Conservation (phyloP, 169 alveolate species). For the Plasmodium fragile region DNA sequence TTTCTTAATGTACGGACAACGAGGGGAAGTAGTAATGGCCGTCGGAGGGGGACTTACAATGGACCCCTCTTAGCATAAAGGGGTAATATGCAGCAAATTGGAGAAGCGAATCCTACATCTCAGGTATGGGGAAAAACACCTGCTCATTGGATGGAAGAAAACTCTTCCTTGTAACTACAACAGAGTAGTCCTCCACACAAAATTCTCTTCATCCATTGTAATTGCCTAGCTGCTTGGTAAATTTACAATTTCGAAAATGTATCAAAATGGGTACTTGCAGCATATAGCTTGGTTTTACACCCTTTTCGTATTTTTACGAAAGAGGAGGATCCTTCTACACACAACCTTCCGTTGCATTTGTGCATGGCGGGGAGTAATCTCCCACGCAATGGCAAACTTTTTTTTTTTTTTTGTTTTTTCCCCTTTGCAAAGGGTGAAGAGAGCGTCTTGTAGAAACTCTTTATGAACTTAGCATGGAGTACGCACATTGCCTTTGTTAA, state of each 20-base stretch:
- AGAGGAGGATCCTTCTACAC: not conserved
- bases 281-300: not conserved
- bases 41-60: constrained; percentile 14
- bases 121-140: not conserved
- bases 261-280: not conserved
- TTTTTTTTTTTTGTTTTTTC: not conserved
- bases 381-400: not conserved
- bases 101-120: not conserved
- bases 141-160: not conserved
- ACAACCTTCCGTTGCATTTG: not conserved
- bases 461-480: not conserved
- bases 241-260: too few species aligned
- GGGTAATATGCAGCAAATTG: not conserved
- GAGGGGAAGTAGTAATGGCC: not conserved
- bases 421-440: not conserved
- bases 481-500: not conserved
- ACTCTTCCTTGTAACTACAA: not conserved
- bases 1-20: constrained; percentile 7
- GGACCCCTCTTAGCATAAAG: constrained; percentile 30
- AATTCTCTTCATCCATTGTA: not conserved
- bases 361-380: not conserved
- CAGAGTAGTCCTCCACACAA: not conserved
- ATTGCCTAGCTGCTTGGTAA: not conserved
- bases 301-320: not conserved
- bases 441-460: not conserved